Evolutionary conservation across 352 stramenopile genomes (phyloP), one percentile per base, ranked within the genome.

Genomic region (Phytophthora palmivora): DNA sequence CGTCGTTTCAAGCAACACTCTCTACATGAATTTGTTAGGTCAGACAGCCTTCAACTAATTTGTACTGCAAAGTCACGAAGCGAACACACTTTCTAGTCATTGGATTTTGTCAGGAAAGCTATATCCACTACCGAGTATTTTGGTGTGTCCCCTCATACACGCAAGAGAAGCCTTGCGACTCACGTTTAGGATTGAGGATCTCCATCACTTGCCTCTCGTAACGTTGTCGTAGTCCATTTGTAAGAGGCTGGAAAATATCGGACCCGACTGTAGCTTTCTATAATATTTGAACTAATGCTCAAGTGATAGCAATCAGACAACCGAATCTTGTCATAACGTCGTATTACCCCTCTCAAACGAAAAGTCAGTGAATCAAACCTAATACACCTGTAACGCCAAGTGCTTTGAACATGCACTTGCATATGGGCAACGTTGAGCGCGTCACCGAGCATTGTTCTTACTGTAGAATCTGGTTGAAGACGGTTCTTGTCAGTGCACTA

Each of bases 401-500:
- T 19, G 24, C 44, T 32, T 44, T 44, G 33, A 24, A 18, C 33
- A 45, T 16, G 22, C 16, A 34, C 21, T 19, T 44, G 48, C n/a
- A n/a, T 22, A 19, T 22, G 3, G 33, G n/a, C n/a, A n/a, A n/a
- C n/a, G 37, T 56, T 18, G 15, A 45, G 8, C 9, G 30, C 33
- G 48, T 51, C 10, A 30, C 12, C 18, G 28, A 15, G 44, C 15
- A 21, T 15, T 24, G 41, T 47, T 18, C 33, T 44, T 34, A 32
- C 48, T 39, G 36, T 10, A 15, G 34, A 48, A 57, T 47, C 59
- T 58, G 38, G 16, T 47, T 37, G 22, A 68, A 68, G 59, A 46
- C 59, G 28, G 59, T 68, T 48, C 48, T 53, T 43, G 32, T 58
- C 24, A 15, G 18, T 39, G 19, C 39, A 59, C 56, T 28, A 64